Percentiles rank a stretch among this genome's conserved stretches.
Conservation (phyloP, 73 alveolate species). For the Effrenium voratum region DNA sequence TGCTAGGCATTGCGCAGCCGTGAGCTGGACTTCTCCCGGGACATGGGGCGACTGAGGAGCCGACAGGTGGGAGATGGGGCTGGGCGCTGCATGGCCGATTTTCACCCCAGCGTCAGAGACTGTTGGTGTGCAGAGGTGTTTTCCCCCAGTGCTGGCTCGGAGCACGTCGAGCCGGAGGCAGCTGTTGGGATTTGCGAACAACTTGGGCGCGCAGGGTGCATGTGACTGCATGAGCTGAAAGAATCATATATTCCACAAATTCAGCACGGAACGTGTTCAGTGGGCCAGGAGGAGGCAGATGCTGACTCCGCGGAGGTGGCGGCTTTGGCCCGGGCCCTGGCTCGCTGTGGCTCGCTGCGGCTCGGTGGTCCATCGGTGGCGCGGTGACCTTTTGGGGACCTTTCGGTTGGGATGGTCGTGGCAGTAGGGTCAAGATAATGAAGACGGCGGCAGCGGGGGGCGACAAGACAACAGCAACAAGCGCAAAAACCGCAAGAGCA, state of each 20-base stretch:
- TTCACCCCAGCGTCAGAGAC: not conserved
- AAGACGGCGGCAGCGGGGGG: too few relatives aligned
- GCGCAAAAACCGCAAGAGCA: too few relatives aligned
- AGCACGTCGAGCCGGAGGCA: conserved; percentile 77
- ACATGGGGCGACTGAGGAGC: conserved; percentile 44
- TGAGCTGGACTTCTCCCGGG: conserved; percentile 78
- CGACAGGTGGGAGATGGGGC: not conserved
- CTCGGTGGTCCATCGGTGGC: too few relatives aligned
- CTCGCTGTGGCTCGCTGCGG: too few relatives aligned
- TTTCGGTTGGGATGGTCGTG: too few relatives aligned
- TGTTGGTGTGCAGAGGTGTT: not conserved
- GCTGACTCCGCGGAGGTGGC: conserved; percentile 78
- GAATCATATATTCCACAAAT: not conserved
- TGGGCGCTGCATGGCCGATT: not conserved
- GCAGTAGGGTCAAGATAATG: too few relatives aligned
- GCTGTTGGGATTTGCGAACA: not conserved
- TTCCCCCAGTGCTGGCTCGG: conserved; percentile 58
- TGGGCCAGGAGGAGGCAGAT: conserved; percentile 57
- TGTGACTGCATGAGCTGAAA: not conserved
- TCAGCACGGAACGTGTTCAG: not conserved
- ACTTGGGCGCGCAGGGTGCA: not conserved
- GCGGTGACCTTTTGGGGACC: too few relatives aligned
- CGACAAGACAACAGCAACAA: too few relatives aligned
- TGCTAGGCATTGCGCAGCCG: conserved; percentile 42
- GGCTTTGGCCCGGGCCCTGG: conserved; percentile 28